phyloP scores from a whole-genome alignment of 2,329 filamentous ascomycete genomes.

The Mycogone perniciosa region DNA sequence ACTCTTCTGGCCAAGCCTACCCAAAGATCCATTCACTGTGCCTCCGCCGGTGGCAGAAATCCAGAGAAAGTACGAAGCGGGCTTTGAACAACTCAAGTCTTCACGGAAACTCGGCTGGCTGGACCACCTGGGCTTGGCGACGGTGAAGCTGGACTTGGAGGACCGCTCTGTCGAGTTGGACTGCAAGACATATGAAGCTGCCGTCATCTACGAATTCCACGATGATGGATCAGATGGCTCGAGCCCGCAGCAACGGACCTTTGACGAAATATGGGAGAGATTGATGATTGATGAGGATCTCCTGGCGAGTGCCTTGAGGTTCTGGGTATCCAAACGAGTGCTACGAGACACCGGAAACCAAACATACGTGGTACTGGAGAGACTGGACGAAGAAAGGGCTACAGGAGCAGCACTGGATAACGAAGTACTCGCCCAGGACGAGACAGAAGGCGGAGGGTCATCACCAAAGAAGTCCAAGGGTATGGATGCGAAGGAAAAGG shows the following conservation, averaged over 20 bases:
- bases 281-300: conserved; percentile 71
- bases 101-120: conserved; percentile 86
- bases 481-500: conserved; percentile 59
- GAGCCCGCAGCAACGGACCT: conserved; percentile 35
- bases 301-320: conserved; percentile 58
- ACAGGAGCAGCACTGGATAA: conserved; percentile 27
- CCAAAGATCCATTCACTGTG: conserved; percentile 61
- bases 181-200: conserved; percentile 78
- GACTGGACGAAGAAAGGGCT: conserved; percentile 37
- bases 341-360: conserved; percentile 50
- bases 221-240: conserved; percentile 31
- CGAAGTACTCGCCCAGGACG: conserved; percentile 18
- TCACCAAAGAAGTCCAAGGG: conserved; percentile 46
- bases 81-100: conserved; percentile 74
- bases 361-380: conserved; percentile 63
- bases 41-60: conserved; percentile 52
- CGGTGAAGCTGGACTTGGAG: conserved; percentile 72
- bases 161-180: conserved; percentile 70
- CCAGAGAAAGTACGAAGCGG: conserved; percentile 64
- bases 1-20: conserved; percentile 85
- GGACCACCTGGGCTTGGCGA: conserved; percentile 71
- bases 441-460: conserved; percentile 24
- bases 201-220: conserved; percentile 79
- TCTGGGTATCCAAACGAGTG: conserved; percentile 65
- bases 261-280: conserved; percentile 48